Base-by-base conservation (phyloP, 352 stramenopile species). In the Pythium graminicola region DNA sequence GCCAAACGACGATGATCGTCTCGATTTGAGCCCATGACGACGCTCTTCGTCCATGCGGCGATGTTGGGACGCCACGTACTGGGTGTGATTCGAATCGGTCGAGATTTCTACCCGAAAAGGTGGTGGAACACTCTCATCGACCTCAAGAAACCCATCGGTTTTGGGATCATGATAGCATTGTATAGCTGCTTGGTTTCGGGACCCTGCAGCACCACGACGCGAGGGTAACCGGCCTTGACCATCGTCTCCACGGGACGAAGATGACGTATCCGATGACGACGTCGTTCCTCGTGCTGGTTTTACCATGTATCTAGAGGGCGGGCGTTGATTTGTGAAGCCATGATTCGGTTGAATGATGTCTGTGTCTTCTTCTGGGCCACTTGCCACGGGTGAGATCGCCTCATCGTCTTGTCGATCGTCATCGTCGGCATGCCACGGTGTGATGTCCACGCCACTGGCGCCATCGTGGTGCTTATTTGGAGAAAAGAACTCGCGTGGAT, bases 61-160 rank as follows among this genome's bases (percentile, higher is more conserved):
- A 20, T 55, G 53, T 1, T 67, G 47, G 0, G 53, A 44, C 0
- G 47, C 46, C 0, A 62, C 35, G 23, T 67, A 67, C 35, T 62
- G 60, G 9, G 42, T 57, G 2, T 43, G 50, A 10, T 26, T 38
- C 17, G 65, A 64, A 42, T 83, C 64, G 0, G 77, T 93, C 3
- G 78, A 87, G 39, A 93, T 81, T 53, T 93, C 61, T 20, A 93
- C 88, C 7, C 72, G 64, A 44, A 93, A 93, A n/a, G 82, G 82
- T 3, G 77, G 74, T 0, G 82, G 82, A 3, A 91, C 70, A 8
- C 70, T 89, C 47, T 93, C 82, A 23, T 93, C 82, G 0, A 93
- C 75, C 1, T 86, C 77, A 1, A 81, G 70, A 53, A 93, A 93
- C 0, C 82, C 82, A 29, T 93, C 82, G 0, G 67, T 87, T 46